A percentile compares a stretch with the other conserved stretches of the same genome.
These are phyloP conservation scores for Blakeslea trispora DNA, from an alignment of 371 early-diverging fungal genomes.

Conservation along the genomic window DNA sequence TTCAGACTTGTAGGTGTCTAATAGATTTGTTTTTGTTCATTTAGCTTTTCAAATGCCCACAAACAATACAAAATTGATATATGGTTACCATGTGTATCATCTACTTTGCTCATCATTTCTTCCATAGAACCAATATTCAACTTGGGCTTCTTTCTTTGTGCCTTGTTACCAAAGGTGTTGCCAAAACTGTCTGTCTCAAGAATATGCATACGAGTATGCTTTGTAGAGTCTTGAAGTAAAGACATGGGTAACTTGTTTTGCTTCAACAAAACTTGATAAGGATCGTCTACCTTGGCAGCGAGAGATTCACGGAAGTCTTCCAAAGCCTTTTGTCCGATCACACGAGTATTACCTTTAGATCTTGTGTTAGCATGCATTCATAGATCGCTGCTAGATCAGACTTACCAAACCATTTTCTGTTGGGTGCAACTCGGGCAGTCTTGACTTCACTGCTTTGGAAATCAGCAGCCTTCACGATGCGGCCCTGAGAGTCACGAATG, in stretches of 20 bases:
- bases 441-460: constrained; percentile 87
- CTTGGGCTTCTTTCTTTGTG: constrained; percentile 95
- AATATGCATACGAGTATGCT: constrained; percentile 85
- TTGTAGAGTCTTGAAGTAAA: constrained; percentile 83
- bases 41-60: no score
- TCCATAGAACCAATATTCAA: constrained; percentile 73
- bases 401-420: constrained; percentile 97
- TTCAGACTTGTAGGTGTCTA: constrained; percentile 71
- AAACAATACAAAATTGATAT: no score
- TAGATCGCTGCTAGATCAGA: not conserved
- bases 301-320: constrained; percentile 92
- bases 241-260: constrained; percentile 98
- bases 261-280: constrained; percentile 94
- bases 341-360: constrained; percentile 83
- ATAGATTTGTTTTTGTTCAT: no score
- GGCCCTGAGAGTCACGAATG: constrained; percentile 85
- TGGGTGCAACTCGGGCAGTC: constrained; percentile 89
- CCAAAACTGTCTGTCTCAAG: constrained; percentile 92
- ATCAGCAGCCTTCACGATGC: constrained; percentile 92
- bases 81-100: constrained; percentile 58
- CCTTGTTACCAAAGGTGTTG: constrained; percentile 90
- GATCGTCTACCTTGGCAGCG: constrained; percentile 86
- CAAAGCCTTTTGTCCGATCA: constrained; percentile 91
- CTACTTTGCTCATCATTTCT: constrained; percentile 78
- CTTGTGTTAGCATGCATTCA: constrained; percentile 6